Conservation (phyloP, 257 asterid species). For the Schizonepeta tenuifolia region DNA sequence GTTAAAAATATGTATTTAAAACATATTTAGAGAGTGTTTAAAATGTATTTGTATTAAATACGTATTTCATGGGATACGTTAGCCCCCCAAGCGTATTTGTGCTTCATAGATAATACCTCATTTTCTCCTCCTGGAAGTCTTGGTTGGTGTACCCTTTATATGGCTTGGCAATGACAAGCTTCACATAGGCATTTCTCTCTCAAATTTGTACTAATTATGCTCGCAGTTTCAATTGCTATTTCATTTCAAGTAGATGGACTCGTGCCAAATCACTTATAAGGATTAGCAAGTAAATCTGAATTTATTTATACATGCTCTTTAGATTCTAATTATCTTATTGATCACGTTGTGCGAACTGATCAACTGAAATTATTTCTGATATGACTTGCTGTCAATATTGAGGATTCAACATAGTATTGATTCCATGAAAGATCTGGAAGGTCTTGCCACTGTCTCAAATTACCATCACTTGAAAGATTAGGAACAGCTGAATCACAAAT, state of each 20-base stretch:
- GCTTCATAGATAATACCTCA: too few species aligned
- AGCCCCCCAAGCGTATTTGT: too few species aligned
- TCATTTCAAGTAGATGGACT: not conserved
- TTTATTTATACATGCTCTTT: not conserved
- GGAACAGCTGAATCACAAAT: not conserved
- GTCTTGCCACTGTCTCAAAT: not conserved
- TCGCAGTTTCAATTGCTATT: not conserved
- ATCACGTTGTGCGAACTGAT: not conserved
- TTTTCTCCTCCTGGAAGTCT: not conserved
- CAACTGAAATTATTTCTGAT: not conserved
- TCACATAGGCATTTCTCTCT: not conserved
- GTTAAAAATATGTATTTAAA: too few species aligned
- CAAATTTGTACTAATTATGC: not conserved
- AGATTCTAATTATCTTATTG: not conserved
- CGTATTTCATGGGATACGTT: too few species aligned
- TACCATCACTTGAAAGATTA: not conserved
- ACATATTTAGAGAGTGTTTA: too few species aligned
- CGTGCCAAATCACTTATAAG: not conserved
- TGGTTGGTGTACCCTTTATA: not conserved
- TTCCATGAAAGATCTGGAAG: not conserved
- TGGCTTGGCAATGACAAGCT: constrained; percentile 2
- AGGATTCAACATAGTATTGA: not conserved
- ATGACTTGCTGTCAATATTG: constrained; percentile 6
- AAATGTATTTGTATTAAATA: too few species aligned
- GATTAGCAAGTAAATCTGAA: not conserved